These are phyloP conservation scores for Vitis riparia DNA, from an alignment of 164 flowering plant genomes.

Conservation along the genomic window DNA sequence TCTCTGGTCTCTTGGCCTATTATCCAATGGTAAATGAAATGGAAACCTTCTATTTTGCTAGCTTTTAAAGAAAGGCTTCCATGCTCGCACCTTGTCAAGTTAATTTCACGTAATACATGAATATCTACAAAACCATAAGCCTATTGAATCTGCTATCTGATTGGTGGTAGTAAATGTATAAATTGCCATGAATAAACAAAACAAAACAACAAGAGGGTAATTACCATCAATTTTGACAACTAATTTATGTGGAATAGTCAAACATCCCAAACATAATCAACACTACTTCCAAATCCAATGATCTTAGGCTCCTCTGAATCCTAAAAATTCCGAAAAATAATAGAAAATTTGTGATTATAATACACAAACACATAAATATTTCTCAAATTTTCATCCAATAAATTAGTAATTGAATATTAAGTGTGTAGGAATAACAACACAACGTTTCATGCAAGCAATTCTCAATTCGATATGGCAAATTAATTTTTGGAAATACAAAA, in stretches of 20 bases:
- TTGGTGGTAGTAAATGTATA: not conserved
- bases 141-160: too few species aligned
- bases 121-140: slow-evolving; percentile 34
- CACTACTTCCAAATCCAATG: slow-evolving; percentile 55
- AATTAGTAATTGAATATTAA: not conserved
- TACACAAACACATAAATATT: not conserved
- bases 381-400: slow-evolving; percentile 4
- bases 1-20: slow-evolving; percentile 29
- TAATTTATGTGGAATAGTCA: slow-evolving; percentile 80
- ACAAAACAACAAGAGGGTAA: not conserved
- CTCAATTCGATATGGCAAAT: slow-evolving; percentile 82
- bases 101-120: slow-evolving; percentile 66
- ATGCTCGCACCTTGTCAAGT: slow-evolving; percentile 75
- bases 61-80: slow-evolving; percentile 73
- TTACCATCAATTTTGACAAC: slow-evolving; percentile 69
- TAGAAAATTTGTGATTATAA: not conserved
- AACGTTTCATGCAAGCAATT: slow-evolving; percentile 80
- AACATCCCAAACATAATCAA: slow-evolving; percentile 83
- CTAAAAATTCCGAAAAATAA: slow-evolving; percentile 35
- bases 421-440: slow-evolving; percentile 6
- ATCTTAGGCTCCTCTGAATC: slow-evolving; percentile 62
- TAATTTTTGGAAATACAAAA: slow-evolving; percentile 56
- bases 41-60: slow-evolving; percentile 52
- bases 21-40: slow-evolving; percentile 38
- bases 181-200: not conserved